These are phyloP conservation scores for Cordyceps cicadae DNA, from an alignment of 2,329 filamentous ascomycete genomes.

Conservation along the genomic window DNA sequence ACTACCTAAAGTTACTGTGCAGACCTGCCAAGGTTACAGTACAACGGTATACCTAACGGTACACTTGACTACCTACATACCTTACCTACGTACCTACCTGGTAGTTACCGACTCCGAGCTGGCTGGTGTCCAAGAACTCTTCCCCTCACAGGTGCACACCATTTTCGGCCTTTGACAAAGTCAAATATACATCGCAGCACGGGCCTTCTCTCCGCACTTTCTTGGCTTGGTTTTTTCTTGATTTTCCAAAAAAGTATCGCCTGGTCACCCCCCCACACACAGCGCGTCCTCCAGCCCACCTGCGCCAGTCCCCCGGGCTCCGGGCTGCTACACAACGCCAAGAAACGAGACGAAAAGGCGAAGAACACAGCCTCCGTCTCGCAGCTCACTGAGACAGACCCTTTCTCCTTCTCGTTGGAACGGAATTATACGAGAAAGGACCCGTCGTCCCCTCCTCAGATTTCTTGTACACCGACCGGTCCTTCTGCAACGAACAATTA, in stretches of 20 bases:
- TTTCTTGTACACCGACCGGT: neutral
- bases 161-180: neutral
- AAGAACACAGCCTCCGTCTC: neutral
- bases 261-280: neutral
- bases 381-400: neutral
- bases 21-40: too few species aligned
- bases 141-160: constrained; percentile 2
- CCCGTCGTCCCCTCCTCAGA: neutral
- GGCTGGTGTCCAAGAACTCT: neutral
- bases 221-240: neutral
- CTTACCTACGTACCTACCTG: too few species aligned
- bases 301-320: neutral
- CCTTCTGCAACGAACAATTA: neutral
- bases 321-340: neutral
- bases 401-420: neutral
- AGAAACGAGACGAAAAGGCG: neutral
- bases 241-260: neutral
- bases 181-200: neutral
- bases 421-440: neutral
- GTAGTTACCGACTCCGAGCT: too few species aligned
- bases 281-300: neutral
- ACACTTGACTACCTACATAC: too few species aligned
- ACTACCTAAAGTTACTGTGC: too few species aligned
- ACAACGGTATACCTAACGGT: too few species aligned
- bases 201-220: neutral